Conservation (phyloP, 371 early-diverging fungal genomes). For the Mucor racemosus region DNA sequence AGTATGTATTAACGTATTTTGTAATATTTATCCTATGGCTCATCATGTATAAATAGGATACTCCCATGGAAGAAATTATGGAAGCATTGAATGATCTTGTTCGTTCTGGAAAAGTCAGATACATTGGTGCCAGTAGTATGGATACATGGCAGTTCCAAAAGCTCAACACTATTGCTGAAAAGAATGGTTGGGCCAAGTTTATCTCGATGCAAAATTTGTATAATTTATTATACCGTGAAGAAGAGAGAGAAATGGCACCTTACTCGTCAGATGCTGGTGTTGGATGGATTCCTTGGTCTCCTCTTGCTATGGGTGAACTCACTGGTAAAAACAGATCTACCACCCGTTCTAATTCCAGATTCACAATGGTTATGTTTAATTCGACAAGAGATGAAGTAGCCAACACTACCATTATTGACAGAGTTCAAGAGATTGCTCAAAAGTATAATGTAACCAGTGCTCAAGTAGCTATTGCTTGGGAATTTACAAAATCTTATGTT, state of each 20-base stretch:
- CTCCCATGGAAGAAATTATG: conserved; percentile 59
- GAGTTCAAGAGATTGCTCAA: conserved; percentile 49
- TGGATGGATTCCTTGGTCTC: conserved; percentile 58
- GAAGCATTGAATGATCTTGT: conserved; percentile 61
- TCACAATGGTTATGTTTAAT: conserved; percentile 2
- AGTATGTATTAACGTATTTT: conserved; percentile 12
- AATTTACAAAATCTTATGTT: conserved; percentile 41
- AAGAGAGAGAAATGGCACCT: conserved; percentile 65
- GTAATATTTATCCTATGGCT: neutral
- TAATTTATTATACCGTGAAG: conserved; percentile 63
- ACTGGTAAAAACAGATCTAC: conserved; percentile 38
- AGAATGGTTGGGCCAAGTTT: conserved; percentile 59
- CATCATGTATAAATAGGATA: conserved; percentile 22
- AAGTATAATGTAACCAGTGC: conserved; percentile 37
- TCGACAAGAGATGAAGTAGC: neutral
- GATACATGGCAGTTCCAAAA: conserved; percentile 49
- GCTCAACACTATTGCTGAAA: conserved; percentile 48
- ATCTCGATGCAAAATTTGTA: conserved; percentile 57
- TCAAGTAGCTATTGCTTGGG: conserved; percentile 52
- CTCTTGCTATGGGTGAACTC: conserved; percentile 48
- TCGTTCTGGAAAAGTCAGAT: conserved; percentile 52
- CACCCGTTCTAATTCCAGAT: conserved; percentile 8
- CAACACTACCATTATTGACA: conserved; percentile 36
- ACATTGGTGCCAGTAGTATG: conserved; percentile 40
- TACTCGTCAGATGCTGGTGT: conserved; percentile 48